Base-by-base conservation (phyloP, 164 flowering plant species). In the Chimonanthus praecox region DNA sequence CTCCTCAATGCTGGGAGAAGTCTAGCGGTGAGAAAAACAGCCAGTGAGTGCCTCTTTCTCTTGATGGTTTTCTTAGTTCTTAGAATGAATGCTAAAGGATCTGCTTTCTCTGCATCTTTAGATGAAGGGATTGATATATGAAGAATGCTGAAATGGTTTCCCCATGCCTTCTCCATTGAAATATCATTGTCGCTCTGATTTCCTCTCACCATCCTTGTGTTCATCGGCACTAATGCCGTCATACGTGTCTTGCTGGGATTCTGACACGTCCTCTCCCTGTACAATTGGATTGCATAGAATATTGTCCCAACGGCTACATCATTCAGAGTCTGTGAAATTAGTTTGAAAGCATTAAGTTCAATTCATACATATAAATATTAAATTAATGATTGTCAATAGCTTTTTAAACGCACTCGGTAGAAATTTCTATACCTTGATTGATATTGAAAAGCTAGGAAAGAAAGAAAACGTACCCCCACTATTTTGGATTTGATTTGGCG, bases 151-250 rank as follows among this genome's bases (percentile, higher is more conserved):
- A 80, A 80, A 0, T 75, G 81, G 72, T 85, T 84, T 1, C 88
- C 88, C 88, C 85, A 84, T 33, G 77, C 64, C 18, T 70, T 15
- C 15, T 72, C 70, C 46, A 75, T 68, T 0, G 67, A 18, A 89
- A 90, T 90, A 47, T 88, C 90, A 49, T 78, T 5, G 4, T 83
- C 45, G 5, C 84, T 67, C 64, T 78, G 78, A 74, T 85, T 86
- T 1, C 78, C 80, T 15, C 47, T 70, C 64, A 83, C 63, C n/a
- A 20, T 71, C 70, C 94, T 86, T 0, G 89, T 87, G 73, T 85
- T 90, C 16, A 90, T 77, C 72, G 88, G 43, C 69, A 88, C 90
- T 72, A 87, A 9, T 45, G 91, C 87, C 0, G 89, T 88, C 0
- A 84, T 73, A 21, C 72, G 16, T 58, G 79, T 68, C 0, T 76